phyloP scores from a whole-genome alignment of 2,329 filamentous ascomycete species.

The Colletotrichum cordylinicola region DNA sequence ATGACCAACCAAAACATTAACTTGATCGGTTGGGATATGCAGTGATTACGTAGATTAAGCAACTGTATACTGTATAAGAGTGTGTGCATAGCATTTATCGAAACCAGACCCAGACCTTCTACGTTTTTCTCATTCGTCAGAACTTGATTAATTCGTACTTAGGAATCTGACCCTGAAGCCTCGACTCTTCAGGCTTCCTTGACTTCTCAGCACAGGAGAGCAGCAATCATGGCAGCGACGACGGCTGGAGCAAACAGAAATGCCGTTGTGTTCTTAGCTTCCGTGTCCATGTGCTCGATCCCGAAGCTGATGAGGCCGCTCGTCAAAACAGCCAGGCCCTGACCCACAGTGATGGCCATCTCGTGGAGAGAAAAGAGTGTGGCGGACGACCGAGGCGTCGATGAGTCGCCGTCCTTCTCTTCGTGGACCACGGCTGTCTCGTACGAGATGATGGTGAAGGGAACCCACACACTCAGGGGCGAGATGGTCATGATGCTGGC shows the following conservation, averaged over 20 bases:
- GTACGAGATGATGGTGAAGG: background rate
- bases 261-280: background rate
- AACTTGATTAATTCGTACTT: rapidly evolving
- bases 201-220: background rate
- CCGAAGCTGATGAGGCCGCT: background rate
- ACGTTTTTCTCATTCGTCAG: background rate
- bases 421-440: background rate
- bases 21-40: rapidly evolving
- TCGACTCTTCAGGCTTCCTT: rapidly evolving
- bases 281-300: background rate
- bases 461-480: background rate
- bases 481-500: background rate
- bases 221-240: background rate
- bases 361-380: background rate
- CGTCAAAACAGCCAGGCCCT: background rate
- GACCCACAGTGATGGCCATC: background rate
- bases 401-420: background rate
- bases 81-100: background rate
- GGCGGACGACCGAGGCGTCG: background rate
- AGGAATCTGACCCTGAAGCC: background rate
- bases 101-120: background rate
- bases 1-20: background rate
- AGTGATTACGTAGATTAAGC: rapidly evolving
- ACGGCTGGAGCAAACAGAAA: background rate
- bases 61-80: background rate